Evolutionary conservation across 441 rosid species (phyloP).

Genomic region (Omphalea diandra): DNA sequence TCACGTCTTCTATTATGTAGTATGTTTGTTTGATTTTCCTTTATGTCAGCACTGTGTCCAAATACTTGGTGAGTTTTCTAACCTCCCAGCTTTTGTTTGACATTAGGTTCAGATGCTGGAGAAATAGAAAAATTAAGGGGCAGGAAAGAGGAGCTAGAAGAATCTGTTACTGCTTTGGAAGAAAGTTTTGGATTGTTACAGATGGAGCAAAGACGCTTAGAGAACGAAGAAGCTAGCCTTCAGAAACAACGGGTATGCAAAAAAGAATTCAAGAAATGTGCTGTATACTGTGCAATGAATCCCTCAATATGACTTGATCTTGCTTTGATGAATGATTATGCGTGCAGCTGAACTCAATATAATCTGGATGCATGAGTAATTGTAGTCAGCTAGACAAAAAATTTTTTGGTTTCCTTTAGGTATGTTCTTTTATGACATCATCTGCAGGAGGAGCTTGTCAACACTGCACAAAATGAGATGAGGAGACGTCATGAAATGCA

Average conservation of each 20-base stretch:
- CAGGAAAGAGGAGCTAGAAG: no score
- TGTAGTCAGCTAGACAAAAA: not conserved
- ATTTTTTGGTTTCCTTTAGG: not conserved
- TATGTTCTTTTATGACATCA: constrained; percentile 11
- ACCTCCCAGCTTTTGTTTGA: not conserved
- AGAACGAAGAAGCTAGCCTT: constrained; percentile 71
- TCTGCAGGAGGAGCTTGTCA: constrained; percentile 66
- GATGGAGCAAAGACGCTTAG: constrained; percentile 60
- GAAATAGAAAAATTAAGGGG: constrained; percentile 67
- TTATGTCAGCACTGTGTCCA: not conserved
- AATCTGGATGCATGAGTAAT: constrained; percentile 9
- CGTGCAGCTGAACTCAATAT: constrained; percentile 6
- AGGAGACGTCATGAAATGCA: constrained; percentile 57
- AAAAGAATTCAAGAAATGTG: constrained; percentile 3
- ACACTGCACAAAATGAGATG: constrained; percentile 38
- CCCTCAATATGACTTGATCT: not conserved
- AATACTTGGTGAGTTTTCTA: constrained; percentile 3
- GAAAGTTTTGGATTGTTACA: constrained; percentile 46
- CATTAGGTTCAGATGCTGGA: constrained; percentile 62
- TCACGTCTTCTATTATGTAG: constrained; percentile 77
- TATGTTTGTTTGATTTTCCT: constrained; percentile 34
- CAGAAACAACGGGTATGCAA: constrained; percentile 65
- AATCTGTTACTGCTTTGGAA: no score
- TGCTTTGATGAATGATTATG: constrained; percentile 4
- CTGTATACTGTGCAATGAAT: constrained; percentile 1